Evolutionary conservation across 257 asterid species (phyloP).

Genomic region (Fraxinus cuspidata): DNA sequence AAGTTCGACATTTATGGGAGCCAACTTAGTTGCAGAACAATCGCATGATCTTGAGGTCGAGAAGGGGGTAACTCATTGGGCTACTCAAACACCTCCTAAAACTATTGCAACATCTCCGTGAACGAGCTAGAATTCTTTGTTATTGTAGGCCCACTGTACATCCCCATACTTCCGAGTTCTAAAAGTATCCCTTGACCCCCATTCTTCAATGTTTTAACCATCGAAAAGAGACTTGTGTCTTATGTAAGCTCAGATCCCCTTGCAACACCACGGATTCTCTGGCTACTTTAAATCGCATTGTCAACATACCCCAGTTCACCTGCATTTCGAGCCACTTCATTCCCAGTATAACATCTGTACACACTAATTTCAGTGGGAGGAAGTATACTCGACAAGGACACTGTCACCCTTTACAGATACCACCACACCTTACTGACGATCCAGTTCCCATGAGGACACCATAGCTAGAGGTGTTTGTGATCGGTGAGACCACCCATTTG

Average conservation of each 20-base stretch:
- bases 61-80: background rate
- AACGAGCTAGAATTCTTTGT: background rate
- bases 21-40: background rate
- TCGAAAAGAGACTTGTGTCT: background rate
- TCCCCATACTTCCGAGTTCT: too few species aligned
- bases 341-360: background rate
- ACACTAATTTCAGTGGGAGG: background rate
- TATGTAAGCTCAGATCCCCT: background rate
- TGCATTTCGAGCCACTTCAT: background rate
- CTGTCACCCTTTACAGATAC: background rate
- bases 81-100: background rate
- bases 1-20: background rate
- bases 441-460: background rate
- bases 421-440: background rate
- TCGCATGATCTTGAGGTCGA: background rate
- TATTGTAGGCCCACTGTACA: too few species aligned
- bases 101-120: background rate
- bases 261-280: background rate
- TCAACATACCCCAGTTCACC: background rate
- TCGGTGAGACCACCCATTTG: too few species aligned
- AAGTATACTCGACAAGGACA: background rate
- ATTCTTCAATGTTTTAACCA: background rate
- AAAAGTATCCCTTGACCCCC: background rate
- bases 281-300: background rate
- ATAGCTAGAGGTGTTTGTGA: background rate